These are phyloP conservation scores for Solanum sejunctum DNA, from an alignment of 257 asterid species.

Conservation along the genomic window DNA sequence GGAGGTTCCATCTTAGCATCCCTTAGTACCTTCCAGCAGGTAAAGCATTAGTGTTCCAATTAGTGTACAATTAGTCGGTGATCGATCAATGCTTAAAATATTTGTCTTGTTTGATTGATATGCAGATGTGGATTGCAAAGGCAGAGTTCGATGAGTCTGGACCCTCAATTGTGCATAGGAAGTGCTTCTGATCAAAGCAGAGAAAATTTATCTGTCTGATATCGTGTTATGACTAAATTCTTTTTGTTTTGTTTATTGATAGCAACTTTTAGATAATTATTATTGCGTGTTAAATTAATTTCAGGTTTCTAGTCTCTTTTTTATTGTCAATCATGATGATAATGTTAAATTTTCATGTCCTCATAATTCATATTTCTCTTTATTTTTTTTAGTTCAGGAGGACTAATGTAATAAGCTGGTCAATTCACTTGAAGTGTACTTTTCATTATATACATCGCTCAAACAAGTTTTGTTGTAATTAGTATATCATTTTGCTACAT, in stretches of 20 bases:
- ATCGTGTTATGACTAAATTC: not conserved
- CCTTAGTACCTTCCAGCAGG: constrained; percentile 5
- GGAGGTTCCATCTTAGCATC: constrained; percentile 3
- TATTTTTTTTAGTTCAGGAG: not conserved
- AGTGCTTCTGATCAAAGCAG: not conserved
- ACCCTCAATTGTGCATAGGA: not conserved
- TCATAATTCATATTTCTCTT: not conserved
- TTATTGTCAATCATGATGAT: not conserved
- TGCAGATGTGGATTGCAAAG: constrained; percentile 1
- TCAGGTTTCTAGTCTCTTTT: not conserved
- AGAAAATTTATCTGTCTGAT: not conserved
- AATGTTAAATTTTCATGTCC: not conserved
- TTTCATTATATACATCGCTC: not conserved
- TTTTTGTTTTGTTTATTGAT: not conserved
- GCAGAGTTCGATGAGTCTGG: constrained; percentile 1
- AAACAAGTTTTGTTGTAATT: not conserved
- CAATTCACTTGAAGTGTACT: not conserved
- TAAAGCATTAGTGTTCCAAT: not conserved
- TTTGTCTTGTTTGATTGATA: not conserved
- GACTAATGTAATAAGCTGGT: not conserved
- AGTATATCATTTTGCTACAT: not conserved
- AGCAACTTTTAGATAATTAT: not conserved
- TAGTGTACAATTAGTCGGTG: not conserved
- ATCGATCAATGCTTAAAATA: not conserved
- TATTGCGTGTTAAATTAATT: not conserved